phyloP scores from a whole-genome alignment of 352 stramenopile species.

The Globisporangium megalacanthum region DNA sequence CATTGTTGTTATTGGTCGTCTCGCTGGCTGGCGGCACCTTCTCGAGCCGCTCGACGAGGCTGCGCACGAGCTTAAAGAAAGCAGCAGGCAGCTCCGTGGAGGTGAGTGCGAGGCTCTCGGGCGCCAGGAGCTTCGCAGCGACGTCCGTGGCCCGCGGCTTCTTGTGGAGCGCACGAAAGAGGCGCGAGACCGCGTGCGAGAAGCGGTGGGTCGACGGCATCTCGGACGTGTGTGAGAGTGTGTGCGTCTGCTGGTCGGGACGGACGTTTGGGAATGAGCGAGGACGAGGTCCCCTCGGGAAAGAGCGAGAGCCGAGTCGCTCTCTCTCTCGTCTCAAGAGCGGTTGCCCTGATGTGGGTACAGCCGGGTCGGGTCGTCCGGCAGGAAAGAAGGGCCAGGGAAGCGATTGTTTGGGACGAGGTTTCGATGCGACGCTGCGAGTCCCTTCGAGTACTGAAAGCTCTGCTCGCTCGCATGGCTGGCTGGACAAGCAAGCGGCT shows the following conservation, averaged over 20 bases:
- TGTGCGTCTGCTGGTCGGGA: not conserved
- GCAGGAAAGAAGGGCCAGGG: too few relatives aligned
- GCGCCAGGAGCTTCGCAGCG: constrained; percentile 12
- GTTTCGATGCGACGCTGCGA: too few relatives aligned
- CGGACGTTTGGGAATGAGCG: not conserved
- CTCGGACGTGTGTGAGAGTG: too few relatives aligned
- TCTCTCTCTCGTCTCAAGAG: too few relatives aligned
- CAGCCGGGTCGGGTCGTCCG: too few relatives aligned
- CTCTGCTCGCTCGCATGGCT: too few relatives aligned
- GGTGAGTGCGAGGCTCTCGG: not conserved
- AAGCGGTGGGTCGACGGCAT: constrained; percentile 24
- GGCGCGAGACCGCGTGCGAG: constrained; percentile 30
- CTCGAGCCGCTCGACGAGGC: not conserved
- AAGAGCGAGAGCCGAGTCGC: too few relatives aligned
- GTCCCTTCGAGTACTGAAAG: too few relatives aligned
- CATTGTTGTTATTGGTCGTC: not conserved
- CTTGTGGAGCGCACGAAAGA: constrained; percentile 25
- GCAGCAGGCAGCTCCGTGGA: constrained; percentile 20
- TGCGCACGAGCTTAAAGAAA: constrained; percentile 27
- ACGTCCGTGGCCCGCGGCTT: constrained; percentile 18
- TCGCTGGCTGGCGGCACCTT: constrained; percentile 7
- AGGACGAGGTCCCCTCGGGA: not conserved
- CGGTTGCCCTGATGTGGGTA: too few relatives aligned
- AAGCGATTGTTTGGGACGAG: too few relatives aligned
- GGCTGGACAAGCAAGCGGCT: too few relatives aligned